These are phyloP conservation scores for Chlamydomonas applanata DNA, from an alignment of 139 green algal genomes.

Conservation along the genomic window DNA sequence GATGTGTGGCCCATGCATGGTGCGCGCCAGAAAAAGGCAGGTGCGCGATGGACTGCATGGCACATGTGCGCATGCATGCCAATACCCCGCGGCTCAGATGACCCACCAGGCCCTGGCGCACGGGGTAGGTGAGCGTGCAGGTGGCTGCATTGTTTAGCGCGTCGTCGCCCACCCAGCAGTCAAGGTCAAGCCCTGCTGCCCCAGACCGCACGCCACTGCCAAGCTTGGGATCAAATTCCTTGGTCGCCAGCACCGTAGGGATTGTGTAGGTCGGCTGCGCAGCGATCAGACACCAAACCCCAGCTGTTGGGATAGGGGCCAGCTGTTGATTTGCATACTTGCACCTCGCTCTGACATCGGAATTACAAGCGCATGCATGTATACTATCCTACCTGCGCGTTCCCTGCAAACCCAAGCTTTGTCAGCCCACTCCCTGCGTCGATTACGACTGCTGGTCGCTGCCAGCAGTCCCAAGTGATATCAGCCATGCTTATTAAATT, in stretches of 20 bases:
- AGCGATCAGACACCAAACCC: background rate
- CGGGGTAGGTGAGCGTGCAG: conserved; percentile 51
- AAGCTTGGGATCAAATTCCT: conserved; percentile 1
- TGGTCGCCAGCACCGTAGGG: conserved; percentile 55
- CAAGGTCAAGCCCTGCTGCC: conserved; percentile 49
- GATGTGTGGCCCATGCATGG: too few relatives aligned
- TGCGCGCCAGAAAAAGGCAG: too few relatives aligned
- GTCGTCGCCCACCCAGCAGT: conserved; percentile 64
- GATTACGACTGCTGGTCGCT: conserved; percentile 48
- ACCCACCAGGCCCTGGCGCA: conserved; percentile 53
- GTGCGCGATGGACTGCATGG: too few relatives aligned
- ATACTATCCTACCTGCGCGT: conserved; percentile 33
- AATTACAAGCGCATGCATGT: background rate
- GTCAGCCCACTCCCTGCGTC: conserved; percentile 72
- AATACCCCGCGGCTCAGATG: background rate
- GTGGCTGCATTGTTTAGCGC: conserved; percentile 38
- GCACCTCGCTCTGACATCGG: background rate
- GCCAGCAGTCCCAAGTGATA: too few relatives aligned
- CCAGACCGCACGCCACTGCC: background rate
- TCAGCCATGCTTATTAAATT: too few relatives aligned
- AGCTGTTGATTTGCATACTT: background rate
- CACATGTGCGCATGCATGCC: background rate
- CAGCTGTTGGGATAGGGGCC: too few relatives aligned
- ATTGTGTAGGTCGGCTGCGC: conserved; percentile 57
- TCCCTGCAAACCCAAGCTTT: conserved; percentile 75